Evolutionary conservation across 768 basidiomycete species (phyloP).

Genomic region (Favolaschia claudopus): DNA sequence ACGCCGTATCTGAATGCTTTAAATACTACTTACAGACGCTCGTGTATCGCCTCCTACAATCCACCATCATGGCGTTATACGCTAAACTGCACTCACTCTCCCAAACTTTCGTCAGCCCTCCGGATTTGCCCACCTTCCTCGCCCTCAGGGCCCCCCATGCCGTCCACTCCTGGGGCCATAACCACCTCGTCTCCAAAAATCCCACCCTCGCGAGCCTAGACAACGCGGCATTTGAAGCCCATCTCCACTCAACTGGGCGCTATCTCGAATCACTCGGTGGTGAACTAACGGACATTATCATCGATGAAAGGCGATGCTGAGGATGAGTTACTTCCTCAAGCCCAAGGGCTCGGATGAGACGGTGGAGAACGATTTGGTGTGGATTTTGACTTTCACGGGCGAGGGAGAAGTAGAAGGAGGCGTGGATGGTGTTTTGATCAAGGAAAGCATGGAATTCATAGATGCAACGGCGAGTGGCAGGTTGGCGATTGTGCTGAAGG

Average conservation of each 20-base stretch:
- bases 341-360: constrained; percentile 8
- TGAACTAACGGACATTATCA: neutral
- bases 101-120: neutral
- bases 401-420: no score
- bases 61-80: no score
- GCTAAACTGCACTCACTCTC: neutral
- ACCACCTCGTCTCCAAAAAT: neutral
- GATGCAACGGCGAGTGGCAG: constrained; percentile 4
- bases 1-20: no score
- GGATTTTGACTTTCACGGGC: constrained; percentile 5
- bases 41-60: no score
- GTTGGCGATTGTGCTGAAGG: neutral
- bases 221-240: neutral
- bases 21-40: no score
- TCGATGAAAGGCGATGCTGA: constrained; percentile 4
- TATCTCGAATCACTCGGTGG: neutral
- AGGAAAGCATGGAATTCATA: constrained; percentile 12
- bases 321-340: constrained; percentile 19
- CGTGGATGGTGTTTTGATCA: constrained; percentile 8
- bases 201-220: neutral
- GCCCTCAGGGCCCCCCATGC: neutral
- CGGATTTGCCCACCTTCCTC: neutral
- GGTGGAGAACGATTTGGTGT: constrained; percentile 36
- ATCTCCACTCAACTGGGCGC: neutral
- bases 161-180: neutral